Evolutionary conservation across 441 rosid genomes (phyloP), one percentile per base, ranked within the genome.

Genomic region (Gossypium davidsonii): DNA sequence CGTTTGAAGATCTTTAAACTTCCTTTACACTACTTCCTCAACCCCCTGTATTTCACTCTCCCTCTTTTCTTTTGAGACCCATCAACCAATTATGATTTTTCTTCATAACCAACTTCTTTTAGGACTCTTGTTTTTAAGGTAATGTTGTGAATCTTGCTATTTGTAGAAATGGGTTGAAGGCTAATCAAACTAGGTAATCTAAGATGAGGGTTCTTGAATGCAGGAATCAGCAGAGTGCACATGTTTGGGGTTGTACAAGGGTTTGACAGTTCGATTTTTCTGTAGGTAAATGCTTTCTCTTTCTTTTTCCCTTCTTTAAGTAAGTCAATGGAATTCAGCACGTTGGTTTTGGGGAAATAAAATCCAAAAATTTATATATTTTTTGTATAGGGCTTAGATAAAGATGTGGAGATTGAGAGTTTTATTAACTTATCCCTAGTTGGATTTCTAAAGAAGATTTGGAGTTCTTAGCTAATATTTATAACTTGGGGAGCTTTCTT

Each of bases 131-230:
- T 65, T 51, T 9, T 5, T 11, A 26, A 49, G 51, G 34, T 9
- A 4, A 51, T 31, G 63, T 25, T 52, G 58, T 55, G 56, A 74
- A 55, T 23, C 70, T 64, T 53, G 73, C 77, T 42, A 21, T 71
- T 78, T 74, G 74, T 65, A 44, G 71, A 71, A 59, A 66, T 76
- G 79, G 76, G 77, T 68, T 37, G 34, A 48, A 74, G 70, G 60
- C 14, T 9, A 57, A 55, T 60, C 23, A 17, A 21, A 63, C 28
- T 17, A 56, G 65, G 66, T 60, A 73, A 73, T 79, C 73, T 81
- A 74, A 77, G 69, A 76, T 76, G 83, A 20, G 74, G 81, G 31
- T 79, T 80, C 37, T 34, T 67, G 67, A 64, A 15, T 81, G 70
- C 73, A 28, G 61, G 49, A 64, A 25, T 64, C 49, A 60, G 23